These are phyloP conservation scores for Magnolia changhungtana DNA, from an alignment of 164 flowering plant species.

Conservation along the genomic window DNA sequence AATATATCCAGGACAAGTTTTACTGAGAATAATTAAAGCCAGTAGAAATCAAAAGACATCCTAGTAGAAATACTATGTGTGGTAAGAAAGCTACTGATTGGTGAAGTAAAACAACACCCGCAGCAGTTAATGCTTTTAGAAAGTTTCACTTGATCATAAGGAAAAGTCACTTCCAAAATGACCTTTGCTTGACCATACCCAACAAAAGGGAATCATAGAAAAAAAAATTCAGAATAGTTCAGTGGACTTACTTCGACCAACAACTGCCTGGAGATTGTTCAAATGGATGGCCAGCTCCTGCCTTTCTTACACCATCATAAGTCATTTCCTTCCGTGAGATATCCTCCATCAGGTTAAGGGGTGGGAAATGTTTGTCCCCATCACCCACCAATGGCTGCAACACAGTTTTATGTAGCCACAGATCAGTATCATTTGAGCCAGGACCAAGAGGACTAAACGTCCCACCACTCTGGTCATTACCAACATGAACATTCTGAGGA, in stretches of 20 bases:
- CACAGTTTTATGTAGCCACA: conserved; percentile 51
- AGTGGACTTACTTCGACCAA: conserved; percentile 69
- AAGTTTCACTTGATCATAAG: background rate
- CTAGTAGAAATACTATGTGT: too few species aligned
- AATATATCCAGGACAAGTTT: too few species aligned
- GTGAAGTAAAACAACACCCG: background rate
- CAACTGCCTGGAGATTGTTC: conserved; percentile 44
- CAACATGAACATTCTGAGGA: conserved; percentile 39
- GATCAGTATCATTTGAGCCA: conserved; percentile 42
- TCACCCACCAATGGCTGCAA: conserved; percentile 42
- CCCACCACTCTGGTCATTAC: conserved; percentile 48
- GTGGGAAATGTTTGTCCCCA: conserved; percentile 34
- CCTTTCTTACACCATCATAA: conserved; percentile 45
- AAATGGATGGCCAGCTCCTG: conserved; percentile 38
- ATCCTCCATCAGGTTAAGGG: conserved; percentile 37
- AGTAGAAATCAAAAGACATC: too few species aligned
- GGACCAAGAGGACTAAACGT: conserved; percentile 26
- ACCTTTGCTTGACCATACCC: background rate
- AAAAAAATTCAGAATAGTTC: background rate
- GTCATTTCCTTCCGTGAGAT: conserved; percentile 35
- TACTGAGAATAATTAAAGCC: too few species aligned
- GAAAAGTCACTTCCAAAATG: background rate
- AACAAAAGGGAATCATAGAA: background rate
- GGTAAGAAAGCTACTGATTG: too few species aligned
- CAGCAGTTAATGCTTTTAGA: background rate